Percentiles rank a stretch among this genome's conserved stretches.
phyloP scores from a whole-genome alignment of 2,329 filamentous ascomycete genomes.

The Penicillium glabrum region DNA sequence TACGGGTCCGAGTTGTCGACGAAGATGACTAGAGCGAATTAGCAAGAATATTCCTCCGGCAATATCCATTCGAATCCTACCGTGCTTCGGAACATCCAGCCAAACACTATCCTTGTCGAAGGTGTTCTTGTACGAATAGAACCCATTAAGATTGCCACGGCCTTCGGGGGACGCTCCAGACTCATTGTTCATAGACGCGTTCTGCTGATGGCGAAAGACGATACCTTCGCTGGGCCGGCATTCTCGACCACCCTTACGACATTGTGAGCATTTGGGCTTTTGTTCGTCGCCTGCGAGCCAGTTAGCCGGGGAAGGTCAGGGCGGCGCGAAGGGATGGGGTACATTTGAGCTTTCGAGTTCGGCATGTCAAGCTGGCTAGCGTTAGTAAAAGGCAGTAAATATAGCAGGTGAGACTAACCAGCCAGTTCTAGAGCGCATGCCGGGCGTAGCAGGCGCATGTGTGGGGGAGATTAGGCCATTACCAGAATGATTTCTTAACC shows the following conservation, averaged over 20 bases:
- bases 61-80: slow-evolving; percentile 33
- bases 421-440: slow-evolving; percentile 46
- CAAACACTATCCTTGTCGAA: slow-evolving; percentile 62
- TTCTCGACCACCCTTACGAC: slow-evolving; percentile 59
- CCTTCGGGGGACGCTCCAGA: slow-evolving; percentile 40
- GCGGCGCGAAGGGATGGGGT: slow-evolving; percentile 8
- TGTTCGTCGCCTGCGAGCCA: slow-evolving; percentile 51
- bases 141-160: slow-evolving; percentile 55
- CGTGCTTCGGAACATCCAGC: slow-evolving; percentile 61
- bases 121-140: slow-evolving; percentile 67
- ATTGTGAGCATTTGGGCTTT: slow-evolving; percentile 62
- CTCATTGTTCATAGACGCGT: slow-evolving; percentile 64
- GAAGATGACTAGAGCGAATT: slow-evolving; percentile 53
- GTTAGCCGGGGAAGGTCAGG: slow-evolving; percentile 2
- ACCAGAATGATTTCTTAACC: neutral
- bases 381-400: neutral
- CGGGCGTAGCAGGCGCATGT: slow-evolving; percentile 24
- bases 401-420: slow-evolving; percentile 33
- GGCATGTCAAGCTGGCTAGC: slow-evolving; percentile 52
- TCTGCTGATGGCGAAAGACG: slow-evolving; percentile 68
- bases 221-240: slow-evolving; percentile 63
- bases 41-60: neutral
- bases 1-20: slow-evolving; percentile 63
- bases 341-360: slow-evolving; percentile 64
- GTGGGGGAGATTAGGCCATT: neutral